phyloP scores from a whole-genome alignment of 371 early-diverging fungal species.

The Rhizopus microsporus region DNA sequence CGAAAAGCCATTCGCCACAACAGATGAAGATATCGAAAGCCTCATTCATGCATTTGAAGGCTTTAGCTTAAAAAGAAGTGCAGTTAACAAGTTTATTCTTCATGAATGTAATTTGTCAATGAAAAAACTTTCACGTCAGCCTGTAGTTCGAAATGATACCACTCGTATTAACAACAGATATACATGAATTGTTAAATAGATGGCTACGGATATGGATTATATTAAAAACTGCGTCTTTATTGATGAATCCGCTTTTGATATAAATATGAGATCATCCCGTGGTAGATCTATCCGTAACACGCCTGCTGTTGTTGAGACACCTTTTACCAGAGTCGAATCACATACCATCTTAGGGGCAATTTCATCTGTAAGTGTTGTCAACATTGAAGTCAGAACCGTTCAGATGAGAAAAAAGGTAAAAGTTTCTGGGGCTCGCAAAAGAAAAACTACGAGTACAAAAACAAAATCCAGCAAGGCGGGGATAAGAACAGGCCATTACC shows the following conservation, averaged over 20 bases:
- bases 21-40: constrained; percentile 9
- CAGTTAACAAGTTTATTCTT: constrained; percentile 11
- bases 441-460: constrained; percentile 1
- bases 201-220: constrained; percentile 21
- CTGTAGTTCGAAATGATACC: constrained; percentile 6
- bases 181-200: no score
- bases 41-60: constrained; percentile 6
- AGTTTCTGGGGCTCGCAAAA: constrained; percentile 2
- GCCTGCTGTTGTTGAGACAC: constrained; percentile 14
- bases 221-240: constrained; percentile 16
- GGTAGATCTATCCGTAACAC: constrained; percentile 12
- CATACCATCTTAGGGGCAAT: constrained; percentile 19
- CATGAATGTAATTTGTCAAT: constrained; percentile 13
- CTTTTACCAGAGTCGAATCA: constrained; percentile 7
- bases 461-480: neutral
- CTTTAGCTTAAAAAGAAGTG: constrained; percentile 6
- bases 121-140: constrained; percentile 1
- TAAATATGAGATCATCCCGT: constrained; percentile 13
- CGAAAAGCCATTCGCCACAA: constrained; percentile 5
- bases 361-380: constrained; percentile 5
- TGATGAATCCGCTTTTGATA: constrained; percentile 18
- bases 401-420: constrained; percentile 4
- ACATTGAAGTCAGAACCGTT: constrained; percentile 2
- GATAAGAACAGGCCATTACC: constrained; percentile 16
- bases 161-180: neutral